These are phyloP conservation scores for Sarocladiaceae sp. DNA, from an alignment of 2,329 filamentous ascomycete genomes.

Conservation along the genomic window DNA sequence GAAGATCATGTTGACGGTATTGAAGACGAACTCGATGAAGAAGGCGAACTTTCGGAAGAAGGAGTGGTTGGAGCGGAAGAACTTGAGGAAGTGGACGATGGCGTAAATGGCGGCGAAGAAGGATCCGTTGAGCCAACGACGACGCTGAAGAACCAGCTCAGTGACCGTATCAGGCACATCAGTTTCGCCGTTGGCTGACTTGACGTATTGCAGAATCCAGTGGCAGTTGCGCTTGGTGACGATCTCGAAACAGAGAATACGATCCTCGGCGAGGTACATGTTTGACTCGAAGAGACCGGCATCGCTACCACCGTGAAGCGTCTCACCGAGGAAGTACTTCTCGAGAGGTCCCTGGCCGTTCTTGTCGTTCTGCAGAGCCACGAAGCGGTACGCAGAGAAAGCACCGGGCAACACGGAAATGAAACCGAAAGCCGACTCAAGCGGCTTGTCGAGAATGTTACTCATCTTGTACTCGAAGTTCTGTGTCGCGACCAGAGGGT, in stretches of 20 bases:
- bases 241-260: constrained; percentile 97
- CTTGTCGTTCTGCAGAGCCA: constrained; percentile 95
- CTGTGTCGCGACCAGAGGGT: constrained; percentile 90
- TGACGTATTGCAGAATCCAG: constrained; percentile 98
- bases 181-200: constrained; percentile 93
- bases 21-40: constrained; percentile 88
- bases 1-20: constrained; percentile 95
- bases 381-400: constrained; percentile 95
- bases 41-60: constrained; percentile 84
- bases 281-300: constrained; percentile 98
- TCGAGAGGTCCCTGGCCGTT: constrained; percentile 87
- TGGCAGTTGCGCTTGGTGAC: constrained; percentile 96
- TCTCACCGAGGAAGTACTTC: constrained; percentile 96
- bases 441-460: constrained; percentile 95
- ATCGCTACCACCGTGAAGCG: constrained; percentile 85
- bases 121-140: constrained; percentile 95
- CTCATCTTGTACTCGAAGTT: constrained; percentile 99
- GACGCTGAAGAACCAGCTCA: constrained; percentile 90
- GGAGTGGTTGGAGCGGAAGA: constrained; percentile 90
- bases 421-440: constrained; percentile 97
- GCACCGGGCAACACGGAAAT: constrained; percentile 95
- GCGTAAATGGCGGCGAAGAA: constrained; percentile 98
- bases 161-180: constrained; percentile 93
- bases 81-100: constrained; percentile 90
- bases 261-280: constrained; percentile 98